phyloP scores from a whole-genome alignment of 495 filamentous ascomycete genomes.

The Lentithecium fluviatile region DNA sequence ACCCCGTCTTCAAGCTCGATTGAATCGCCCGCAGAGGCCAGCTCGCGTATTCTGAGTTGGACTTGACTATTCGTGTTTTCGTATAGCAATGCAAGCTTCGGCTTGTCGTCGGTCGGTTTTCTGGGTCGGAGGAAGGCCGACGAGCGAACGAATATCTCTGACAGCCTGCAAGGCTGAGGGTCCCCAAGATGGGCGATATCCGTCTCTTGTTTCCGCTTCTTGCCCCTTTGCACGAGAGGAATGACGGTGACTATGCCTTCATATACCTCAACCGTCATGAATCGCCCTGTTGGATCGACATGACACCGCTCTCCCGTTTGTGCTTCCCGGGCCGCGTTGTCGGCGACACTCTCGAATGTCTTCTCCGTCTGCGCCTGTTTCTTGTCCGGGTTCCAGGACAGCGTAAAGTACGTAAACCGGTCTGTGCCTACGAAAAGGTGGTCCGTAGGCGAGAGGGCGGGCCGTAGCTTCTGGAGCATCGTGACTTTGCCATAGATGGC shows the following conservation, averaged over 20 bases:
- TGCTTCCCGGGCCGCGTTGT: conserved; percentile 76
- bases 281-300: conserved; percentile 77
- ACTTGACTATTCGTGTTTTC: conserved; percentile 67
- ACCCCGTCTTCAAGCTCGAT: conserved; percentile 55
- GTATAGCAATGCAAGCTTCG: conserved; percentile 80
- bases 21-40: conserved; percentile 50
- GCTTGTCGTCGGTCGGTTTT: conserved; percentile 50
- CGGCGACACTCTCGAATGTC: conserved; percentile 67
- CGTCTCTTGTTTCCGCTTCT: conserved; percentile 53
- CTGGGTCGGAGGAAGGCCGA: conserved; percentile 68
- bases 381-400: conserved; percentile 72
- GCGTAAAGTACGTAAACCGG: conserved; percentile 82
- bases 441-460: conserved; percentile 69
- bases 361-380: conserved; percentile 66
- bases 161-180: conserved; percentile 70
- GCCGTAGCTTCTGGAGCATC: conserved; percentile 79
- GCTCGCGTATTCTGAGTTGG: conserved; percentile 58
- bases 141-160: conserved; percentile 83
- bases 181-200: conserved; percentile 62
- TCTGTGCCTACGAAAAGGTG: conserved; percentile 93
- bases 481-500: conserved; percentile 78
- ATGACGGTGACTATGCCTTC: conserved; percentile 81
- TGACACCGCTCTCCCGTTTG: conserved; percentile 73
- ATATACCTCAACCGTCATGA: conserved; percentile 83
- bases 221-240: conserved; percentile 63